Percentiles rank a stretch among this genome's conserved stretches.
These are phyloP conservation scores for Lathyrus tuberosus DNA, from an alignment of 306 rosid species.

Conservation along the genomic window DNA sequence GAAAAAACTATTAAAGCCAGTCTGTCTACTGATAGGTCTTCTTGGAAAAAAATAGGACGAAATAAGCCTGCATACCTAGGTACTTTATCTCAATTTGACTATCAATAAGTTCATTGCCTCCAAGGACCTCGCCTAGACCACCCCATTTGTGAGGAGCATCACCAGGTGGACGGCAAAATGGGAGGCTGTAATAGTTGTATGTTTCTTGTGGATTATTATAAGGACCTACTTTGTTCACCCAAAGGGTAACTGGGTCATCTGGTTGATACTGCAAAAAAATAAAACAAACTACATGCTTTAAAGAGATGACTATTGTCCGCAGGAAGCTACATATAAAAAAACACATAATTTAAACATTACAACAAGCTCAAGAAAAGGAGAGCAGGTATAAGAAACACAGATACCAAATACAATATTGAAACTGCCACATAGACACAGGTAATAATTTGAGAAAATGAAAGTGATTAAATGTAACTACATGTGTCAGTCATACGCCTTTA, in stretches of 20 bases:
- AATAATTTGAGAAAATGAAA: too few relatives aligned
- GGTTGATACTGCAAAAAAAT: constrained; percentile 68
- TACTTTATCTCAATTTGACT: constrained; percentile 82
- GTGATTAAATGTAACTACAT: too few relatives aligned
- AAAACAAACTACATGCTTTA: constrained; percentile 10
- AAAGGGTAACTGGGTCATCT: constrained; percentile 72
- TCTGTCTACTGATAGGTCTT: constrained; percentile 27
- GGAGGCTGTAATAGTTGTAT: constrained; percentile 91
- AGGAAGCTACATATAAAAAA: not conserved
- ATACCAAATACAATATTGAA: too few relatives aligned
- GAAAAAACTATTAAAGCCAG: not conserved
- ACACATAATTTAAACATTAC: not conserved
- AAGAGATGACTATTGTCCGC: constrained; percentile 14
- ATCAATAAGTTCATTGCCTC: constrained; percentile 96
- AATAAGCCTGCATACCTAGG: constrained; percentile 54
- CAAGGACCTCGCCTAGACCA: constrained; percentile 98
- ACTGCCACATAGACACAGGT: too few relatives aligned
- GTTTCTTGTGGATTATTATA: constrained; percentile 99
- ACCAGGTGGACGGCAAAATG: constrained; percentile 75
- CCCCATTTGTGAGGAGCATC: constrained; percentile 93
- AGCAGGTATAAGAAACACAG: not conserved
- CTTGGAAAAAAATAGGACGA: constrained; percentile 15
- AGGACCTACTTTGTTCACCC: constrained; percentile 99
- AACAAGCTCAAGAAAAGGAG: constrained; percentile 4
- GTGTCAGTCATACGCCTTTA: too few relatives aligned